Conservation (phyloP, 306 rosid genomes). For the Sicyos edulis region DNA sequence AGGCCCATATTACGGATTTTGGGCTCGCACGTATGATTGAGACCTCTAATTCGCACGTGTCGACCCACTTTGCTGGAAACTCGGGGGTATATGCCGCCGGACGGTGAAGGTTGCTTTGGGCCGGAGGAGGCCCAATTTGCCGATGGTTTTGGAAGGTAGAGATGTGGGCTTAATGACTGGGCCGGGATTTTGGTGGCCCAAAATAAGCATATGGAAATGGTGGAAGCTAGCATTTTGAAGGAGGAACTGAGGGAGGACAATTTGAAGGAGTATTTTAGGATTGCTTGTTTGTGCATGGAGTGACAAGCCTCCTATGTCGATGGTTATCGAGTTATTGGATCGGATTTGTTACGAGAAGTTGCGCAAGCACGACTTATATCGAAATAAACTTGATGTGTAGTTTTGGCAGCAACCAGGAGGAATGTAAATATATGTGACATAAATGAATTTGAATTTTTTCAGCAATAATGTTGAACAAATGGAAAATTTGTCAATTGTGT, state of each 20-base stretch:
- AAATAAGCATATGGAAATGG: conserved; percentile 39
- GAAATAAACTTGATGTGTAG: neutral
- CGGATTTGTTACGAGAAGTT: conserved; percentile 16
- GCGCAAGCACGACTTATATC: neutral
- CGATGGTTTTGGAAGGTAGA: conserved; percentile 10
- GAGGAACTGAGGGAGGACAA: conserved; percentile 37
- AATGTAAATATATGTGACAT: neutral
- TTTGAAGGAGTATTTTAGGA: conserved; percentile 53
- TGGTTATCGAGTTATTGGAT: conserved; percentile 34
- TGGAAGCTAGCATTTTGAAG: conserved; percentile 44
- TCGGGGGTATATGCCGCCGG: conserved; percentile 83
- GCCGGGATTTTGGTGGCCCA: conserved; percentile 45
- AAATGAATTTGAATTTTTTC: neutral
- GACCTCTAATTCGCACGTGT: conserved; percentile 48
- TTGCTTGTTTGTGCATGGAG: conserved; percentile 53
- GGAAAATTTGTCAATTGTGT: too few species aligned
- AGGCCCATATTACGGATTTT: conserved; percentile 84
- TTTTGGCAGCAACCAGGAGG: neutral
- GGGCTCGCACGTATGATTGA: conserved; percentile 76
- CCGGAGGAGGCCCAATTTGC: conserved; percentile 39
- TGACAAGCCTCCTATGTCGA: conserved; percentile 50
- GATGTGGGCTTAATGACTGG: conserved; percentile 67
- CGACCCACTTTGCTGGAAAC: conserved; percentile 78
- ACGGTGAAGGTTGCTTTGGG: conserved; percentile 56
- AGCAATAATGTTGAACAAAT: neutral